Conservation (phyloP, 1,284 basidiomycete genomes). For the Ceratobasidium theobromae region DNA sequence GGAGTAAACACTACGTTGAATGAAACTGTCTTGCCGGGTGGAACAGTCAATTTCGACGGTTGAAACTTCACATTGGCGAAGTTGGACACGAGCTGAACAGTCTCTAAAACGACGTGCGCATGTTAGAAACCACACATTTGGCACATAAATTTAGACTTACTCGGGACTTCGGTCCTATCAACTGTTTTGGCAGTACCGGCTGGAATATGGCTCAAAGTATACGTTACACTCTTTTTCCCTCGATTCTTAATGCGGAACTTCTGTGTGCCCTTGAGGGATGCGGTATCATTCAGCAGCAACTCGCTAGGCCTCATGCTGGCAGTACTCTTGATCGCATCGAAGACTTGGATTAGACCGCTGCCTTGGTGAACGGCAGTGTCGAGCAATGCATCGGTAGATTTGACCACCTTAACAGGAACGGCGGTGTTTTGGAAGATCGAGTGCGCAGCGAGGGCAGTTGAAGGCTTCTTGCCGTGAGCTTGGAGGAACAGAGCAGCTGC, state of each 20-base stretch:
- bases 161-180: conserved; percentile 40
- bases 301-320: conserved; percentile 60
- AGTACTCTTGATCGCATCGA: conserved; percentile 58
- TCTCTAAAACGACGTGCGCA: conserved; percentile 19
- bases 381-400: conserved; percentile 52
- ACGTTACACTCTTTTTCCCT: conserved; percentile 37
- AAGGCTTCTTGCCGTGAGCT: conserved; percentile 51
- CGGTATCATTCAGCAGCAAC: conserved; percentile 70
- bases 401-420: conserved; percentile 50
- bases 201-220: conserved; percentile 39
- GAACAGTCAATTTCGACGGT: conserved; percentile 38
- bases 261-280: conserved; percentile 44
- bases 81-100: conserved; percentile 39
- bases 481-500: conserved; percentile 63
- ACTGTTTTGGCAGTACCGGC: conserved; percentile 49
- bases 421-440: conserved; percentile 63
- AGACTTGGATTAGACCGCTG: conserved; percentile 65
- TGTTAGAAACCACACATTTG: neutral
- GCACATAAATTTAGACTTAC: conserved; percentile 35
- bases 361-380: conserved; percentile 67
- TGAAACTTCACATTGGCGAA: conserved; percentile 39
- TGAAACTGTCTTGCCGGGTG: conserved; percentile 36
- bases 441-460: conserved; percentile 49
- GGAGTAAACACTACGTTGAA: conserved; percentile 40
- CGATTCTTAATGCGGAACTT: conserved; percentile 39